Evolutionary conservation across 805 yeast genomes (phyloP).

Genomic region (Hanseniaspora singularis): DNA sequence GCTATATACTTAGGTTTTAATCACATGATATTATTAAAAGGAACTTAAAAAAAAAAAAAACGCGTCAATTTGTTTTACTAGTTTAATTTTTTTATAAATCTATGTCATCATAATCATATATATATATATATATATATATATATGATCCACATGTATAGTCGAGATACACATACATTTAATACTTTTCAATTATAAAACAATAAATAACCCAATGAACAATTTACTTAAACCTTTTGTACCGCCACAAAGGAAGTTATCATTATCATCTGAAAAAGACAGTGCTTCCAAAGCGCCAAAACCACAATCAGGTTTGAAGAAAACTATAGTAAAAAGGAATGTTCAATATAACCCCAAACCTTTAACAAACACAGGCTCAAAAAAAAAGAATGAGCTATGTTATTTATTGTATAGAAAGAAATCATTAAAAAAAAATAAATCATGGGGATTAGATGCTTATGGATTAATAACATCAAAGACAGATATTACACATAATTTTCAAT

Average conservation of each 20-base stretch:
- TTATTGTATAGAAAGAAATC: slow-evolving; percentile 63
- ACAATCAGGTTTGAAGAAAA: too few species aligned
- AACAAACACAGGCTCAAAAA: background rate
- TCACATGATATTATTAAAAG: too few species aligned
- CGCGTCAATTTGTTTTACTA: too few species aligned
- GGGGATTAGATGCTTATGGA: slow-evolving; percentile 86
- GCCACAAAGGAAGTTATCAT: slow-evolving; percentile 5
- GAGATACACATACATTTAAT: too few species aligned
- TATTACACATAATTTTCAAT: slow-evolving; percentile 34
- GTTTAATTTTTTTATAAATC: too few species aligned
- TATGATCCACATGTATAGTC: too few species aligned
- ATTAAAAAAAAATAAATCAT: slow-evolving; percentile 70
- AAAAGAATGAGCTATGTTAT: slow-evolving; percentile 17
- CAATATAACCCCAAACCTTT: background rate
- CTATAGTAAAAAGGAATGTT: background rate
- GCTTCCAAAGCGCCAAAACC: background rate
- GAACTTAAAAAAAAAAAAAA: too few species aligned
- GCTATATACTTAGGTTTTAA: too few species aligned
- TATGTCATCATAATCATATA: too few species aligned
- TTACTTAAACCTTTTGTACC: slow-evolving; percentile 10
- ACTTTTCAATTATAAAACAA: too few species aligned
- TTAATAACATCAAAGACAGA: slow-evolving; percentile 24
- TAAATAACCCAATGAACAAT: background rate
- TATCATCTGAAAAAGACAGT: too few species aligned
- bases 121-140: too few species aligned